Evolutionary conservation across 1,284 basidiomycete species (phyloP), one percentile per base, ranked within the genome.

Genomic region (Fomitopsis schrenkii): DNA sequence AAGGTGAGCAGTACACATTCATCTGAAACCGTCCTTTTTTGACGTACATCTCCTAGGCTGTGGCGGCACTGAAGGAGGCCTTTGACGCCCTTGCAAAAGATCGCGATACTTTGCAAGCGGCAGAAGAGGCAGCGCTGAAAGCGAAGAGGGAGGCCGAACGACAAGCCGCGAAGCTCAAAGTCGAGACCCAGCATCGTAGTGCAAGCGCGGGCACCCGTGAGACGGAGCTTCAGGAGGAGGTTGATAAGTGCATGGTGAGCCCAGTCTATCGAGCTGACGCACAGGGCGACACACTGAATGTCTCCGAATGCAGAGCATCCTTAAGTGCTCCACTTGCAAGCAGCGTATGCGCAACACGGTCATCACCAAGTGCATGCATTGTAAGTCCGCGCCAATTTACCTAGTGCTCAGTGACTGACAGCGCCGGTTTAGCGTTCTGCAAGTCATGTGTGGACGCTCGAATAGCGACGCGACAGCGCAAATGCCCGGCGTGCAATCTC

Each of bases 311-410:
- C 41, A 97, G 94, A 84, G 84, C 73, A 79, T 98, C 50, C 83
- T 99, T 53, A 91, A 93, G 70, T 99, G 97, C 76, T 95, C 94
- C 26, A 94, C 93, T 9, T 99, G 97, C 78, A 87, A 88, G 65
- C 81, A 86, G 63, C 84, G 90, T 63, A 91, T 97, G 76, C 91
- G 96, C 58, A 86, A 89, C 64, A 91, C 93, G 40, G 87, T 96
- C 62, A 87, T 99, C 67, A 91, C 88, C 30, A 96, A 96, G 74
- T 99, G 97, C 80, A 88, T 93, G 85, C 96, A 98, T 74, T 94
- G 94, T 95, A 73, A 69, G 92, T 85, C 33, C 50, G 44, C 9
- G 26, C 53, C 19, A 8, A 38, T 52, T 38, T 42, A 15, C 36
- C 14, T 42, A 53, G 5, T 58, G 50, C 40, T 60, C n/a, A 14